These are phyloP conservation scores for Yamadazyma friedrichii DNA, from an alignment of 1,139 yeast genomes.

Conservation along the genomic window DNA sequence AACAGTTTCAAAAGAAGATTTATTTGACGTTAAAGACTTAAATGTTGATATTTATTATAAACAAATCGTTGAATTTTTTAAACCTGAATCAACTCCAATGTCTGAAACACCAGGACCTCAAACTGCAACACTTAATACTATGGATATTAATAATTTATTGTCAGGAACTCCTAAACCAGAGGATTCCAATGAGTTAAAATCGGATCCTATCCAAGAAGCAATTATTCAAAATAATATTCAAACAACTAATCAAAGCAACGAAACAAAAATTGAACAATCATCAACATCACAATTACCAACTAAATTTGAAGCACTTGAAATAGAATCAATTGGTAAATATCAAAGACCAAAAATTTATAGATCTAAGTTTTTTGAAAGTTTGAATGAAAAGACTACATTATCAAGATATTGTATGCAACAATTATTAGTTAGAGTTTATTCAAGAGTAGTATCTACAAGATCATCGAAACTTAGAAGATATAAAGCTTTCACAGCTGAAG, in stretches of 20 bases:
- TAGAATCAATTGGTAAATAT: not conserved
- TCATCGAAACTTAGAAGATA: conserved; percentile 65
- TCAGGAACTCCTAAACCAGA: not conserved
- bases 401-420: conserved; percentile 67
- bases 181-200: not conserved
- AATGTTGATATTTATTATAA: conserved; percentile 24
- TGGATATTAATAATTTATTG: not conserved
- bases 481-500: conserved; percentile 86
- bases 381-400: conserved; percentile 34
- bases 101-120: not conserved
- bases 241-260: not conserved
- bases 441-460: conserved; percentile 76
- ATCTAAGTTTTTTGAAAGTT: conserved; percentile 28
- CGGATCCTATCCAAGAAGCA: not conserved
- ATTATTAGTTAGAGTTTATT: conserved; percentile 66
- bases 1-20: not conserved
- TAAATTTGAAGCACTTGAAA: not conserved
- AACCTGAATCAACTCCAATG: not conserved
- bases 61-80: conserved; percentile 17
- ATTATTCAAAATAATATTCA: not conserved
- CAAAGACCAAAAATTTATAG: conserved; percentile 16
- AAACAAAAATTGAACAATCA: no score
- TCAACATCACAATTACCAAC: not conserved
- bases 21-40: conserved; percentile 16
- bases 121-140: not conserved